Base-by-base conservation (phyloP, 331 rosid species). In the Malus hybrid region DNA sequence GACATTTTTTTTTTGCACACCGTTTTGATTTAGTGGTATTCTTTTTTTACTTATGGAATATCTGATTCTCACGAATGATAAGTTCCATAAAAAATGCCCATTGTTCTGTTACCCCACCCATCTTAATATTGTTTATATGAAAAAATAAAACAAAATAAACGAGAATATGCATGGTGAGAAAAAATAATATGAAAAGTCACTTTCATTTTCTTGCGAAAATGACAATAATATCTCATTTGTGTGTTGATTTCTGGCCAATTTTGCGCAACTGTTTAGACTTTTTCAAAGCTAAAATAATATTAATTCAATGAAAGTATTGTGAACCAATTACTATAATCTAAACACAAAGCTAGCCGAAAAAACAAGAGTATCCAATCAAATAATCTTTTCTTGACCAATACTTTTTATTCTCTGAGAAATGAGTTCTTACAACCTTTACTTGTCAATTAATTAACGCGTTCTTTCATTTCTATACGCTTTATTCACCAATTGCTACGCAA, bases 391-490 rank as follows among this genome's bases (percentile, higher is more conserved):
- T 56, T 57, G 68, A 57, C 79, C 74, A 56, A 10, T 14, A 14
- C 66, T 14, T 19, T 26, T 5, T 18, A 13, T 36, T 36, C 74
- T 67, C 19, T 12, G 30, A 50, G 63, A 26, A 24, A 46, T 4
- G 20, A 44, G 7, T 29, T 3, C 6, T 1, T 6, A 33, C 10
- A 39, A 39, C 44, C 44, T 39, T 39, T 8, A 39, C 11, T 33
- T 15, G 18, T 19, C 36, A 6, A 32, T 10, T 63, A 24, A 24
- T 70, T 20, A 2, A 24, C 81, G 34, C 76, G 82, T 55, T 82
- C 60, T 61, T 57, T 79, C 33, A 73, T 20, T 74, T 55, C 33
- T 0, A 6, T 70, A 84, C 83, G 82, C 44, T 76, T 66, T 55
- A 10, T 74, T 20, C 1, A 19, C 79, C 46, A 33, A 30, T 58